Conservation (phyloP, 2,329 filamentous ascomycete genomes). For the Albifimbria verrucaria region DNA sequence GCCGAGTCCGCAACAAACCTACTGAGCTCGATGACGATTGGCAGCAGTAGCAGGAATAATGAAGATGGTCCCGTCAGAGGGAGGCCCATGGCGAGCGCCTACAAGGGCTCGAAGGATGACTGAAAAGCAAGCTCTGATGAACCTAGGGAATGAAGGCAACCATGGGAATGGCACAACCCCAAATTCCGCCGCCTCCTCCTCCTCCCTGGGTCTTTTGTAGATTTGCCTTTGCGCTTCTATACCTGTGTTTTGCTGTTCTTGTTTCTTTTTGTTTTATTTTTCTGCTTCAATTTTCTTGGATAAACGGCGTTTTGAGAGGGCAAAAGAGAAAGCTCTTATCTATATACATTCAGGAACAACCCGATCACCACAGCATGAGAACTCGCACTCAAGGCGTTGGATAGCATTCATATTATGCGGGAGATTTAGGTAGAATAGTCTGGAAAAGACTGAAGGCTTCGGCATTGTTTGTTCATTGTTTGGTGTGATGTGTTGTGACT, state of each 20-base stretch:
- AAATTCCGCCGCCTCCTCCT: background rate
- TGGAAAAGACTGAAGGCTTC: no score
- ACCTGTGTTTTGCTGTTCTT: background rate
- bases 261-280: background rate
- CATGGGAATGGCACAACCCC: background rate
- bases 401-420: background rate
- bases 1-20: slow-evolving; percentile 21
- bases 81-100: slow-evolving; percentile 25
- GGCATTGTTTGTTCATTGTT: no score
- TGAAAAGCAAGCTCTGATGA: slow-evolving; percentile 3
- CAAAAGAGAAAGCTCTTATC: background rate
- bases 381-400: background rate
- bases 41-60: slow-evolving; percentile 27
- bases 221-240: background rate
- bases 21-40: slow-evolving; percentile 27
- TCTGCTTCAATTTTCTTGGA: background rate
- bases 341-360: background rate
- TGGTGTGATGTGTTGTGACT: no score
- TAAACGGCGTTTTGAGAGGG: background rate
- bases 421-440: no score
- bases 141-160: background rate
- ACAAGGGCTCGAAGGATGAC: slow-evolving; percentile 46
- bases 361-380: no score
- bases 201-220: background rate
- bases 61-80: slow-evolving; percentile 35